Percentiles rank a stretch among this genome's conserved stretches.
Evolutionary conservation across 495 filamentous ascomycete species (phyloP).

Genomic region (Lophiotrema nucula): DNA sequence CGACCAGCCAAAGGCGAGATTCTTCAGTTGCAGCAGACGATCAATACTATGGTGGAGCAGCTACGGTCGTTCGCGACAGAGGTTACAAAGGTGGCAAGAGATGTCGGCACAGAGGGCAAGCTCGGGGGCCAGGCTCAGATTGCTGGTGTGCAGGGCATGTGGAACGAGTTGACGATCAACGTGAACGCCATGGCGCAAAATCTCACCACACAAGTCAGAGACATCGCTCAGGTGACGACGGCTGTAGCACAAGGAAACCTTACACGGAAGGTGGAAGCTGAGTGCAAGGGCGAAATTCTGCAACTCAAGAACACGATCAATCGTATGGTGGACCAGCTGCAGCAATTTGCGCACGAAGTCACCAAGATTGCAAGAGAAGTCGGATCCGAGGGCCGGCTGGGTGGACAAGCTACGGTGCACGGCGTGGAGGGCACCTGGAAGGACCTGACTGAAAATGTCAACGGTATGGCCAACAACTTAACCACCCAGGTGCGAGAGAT

Average conservation of each 20-base stretch:
- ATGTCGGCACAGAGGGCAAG: conserved; percentile 96
- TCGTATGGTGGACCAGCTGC: conserved; percentile 96
- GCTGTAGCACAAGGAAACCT: conserved; percentile 95
- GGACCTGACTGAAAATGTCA: conserved; percentile 95
- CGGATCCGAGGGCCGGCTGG: conserved; percentile 91
- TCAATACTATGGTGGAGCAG: conserved; percentile 99
- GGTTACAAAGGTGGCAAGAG: conserved; percentile 92
- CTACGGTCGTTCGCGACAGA: conserved; percentile 95
- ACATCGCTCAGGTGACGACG: conserved; percentile 98
- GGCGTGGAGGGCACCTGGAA: conserved; percentile 98
- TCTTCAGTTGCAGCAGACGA: conserved; percentile 91
- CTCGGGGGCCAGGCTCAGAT: conserved; percentile 96
- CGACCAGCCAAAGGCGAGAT: conserved; percentile 94
- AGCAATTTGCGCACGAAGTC: conserved; percentile 95
- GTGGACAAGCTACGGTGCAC: conserved; percentile 94
- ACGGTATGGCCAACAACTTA: conserved; percentile 97
- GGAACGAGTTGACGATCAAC: conserved; percentile 97
- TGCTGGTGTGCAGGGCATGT: conserved; percentile 79
- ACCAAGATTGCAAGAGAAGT: conserved; percentile 97
- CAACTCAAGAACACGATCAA: conserved; percentile 98
- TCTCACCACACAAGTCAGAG: conserved; percentile 93
- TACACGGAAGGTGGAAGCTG: conserved; percentile 93
- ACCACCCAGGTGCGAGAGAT: conserved; percentile 99
- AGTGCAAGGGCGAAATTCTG: conserved; percentile 94
- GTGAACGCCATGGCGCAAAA: conserved; percentile 99